Evolutionary conservation across 805 yeast genomes (phyloP).

Genomic region (Debaryomyces tyrocola): DNA sequence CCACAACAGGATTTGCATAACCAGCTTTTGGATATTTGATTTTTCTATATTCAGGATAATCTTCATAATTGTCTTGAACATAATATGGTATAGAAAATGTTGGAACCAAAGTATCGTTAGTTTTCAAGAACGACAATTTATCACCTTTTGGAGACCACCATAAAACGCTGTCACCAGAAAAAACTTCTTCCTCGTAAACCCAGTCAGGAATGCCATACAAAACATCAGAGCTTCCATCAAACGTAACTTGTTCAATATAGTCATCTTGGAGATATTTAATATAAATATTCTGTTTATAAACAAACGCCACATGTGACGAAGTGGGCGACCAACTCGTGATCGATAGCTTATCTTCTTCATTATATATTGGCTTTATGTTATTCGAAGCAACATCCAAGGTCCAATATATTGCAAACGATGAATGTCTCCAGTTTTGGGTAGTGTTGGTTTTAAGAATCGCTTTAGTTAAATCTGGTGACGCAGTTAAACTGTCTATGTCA

Average conservation of each 20-base stretch:
- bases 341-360: conserved; percentile 31
- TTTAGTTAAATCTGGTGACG: conserved; percentile 64
- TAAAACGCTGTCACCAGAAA: conserved; percentile 54
- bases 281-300: conserved; percentile 55
- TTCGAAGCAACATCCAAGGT: conserved; percentile 48
- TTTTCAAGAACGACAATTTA: conserved; percentile 51
- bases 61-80: conserved; percentile 32
- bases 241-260: conserved; percentile 36
- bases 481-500: conserved; percentile 52
- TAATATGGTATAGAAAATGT: conserved; percentile 53
- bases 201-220: conserved; percentile 77
- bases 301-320: conserved; percentile 55
- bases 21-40: conserved; percentile 76
- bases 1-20: conserved; percentile 53
- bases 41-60: conserved; percentile 46
- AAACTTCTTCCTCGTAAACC: conserved; percentile 83
- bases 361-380: conserved; percentile 26
- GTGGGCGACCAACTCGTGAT: conserved; percentile 64
- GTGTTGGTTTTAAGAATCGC: conserved; percentile 64
- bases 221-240: conserved; percentile 52
- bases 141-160: conserved; percentile 77
- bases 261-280: conserved; percentile 37
- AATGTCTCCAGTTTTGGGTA: conserved; percentile 71
- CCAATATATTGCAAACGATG: conserved; percentile 63
- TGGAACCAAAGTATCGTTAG: conserved; percentile 62